Percentiles rank a stretch among this genome's conserved stretches.
phyloP scores from a whole-genome alignment of 2,329 filamentous ascomycete species.

The Huntiella abstrusa region DNA sequence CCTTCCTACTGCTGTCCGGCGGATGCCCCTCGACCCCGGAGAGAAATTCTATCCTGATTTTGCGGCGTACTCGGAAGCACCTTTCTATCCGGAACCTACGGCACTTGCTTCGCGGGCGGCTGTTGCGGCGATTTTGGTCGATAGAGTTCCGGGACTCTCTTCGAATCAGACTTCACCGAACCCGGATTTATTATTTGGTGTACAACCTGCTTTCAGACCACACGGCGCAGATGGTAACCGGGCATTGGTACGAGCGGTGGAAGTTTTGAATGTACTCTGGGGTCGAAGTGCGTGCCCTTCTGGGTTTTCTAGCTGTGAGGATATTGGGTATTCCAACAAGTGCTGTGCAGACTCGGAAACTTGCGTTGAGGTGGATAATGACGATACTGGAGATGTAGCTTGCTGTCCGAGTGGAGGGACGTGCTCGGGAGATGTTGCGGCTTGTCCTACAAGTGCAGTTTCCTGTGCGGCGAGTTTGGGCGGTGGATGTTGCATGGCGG shows the following conservation, averaged over 20 bases:
- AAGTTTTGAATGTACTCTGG: constrained; percentile 29
- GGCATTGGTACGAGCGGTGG: constrained; percentile 24
- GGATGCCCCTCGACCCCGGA: constrained; percentile 50
- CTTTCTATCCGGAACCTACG: neutral
- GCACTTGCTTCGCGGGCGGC: constrained; percentile 17
- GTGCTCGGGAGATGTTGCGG: constrained; percentile 42
- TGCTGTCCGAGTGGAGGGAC: constrained; percentile 50
- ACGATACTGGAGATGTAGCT: constrained; percentile 47
- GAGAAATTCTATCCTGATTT: constrained; percentile 60
- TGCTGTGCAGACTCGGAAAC: constrained; percentile 50
- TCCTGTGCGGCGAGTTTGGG: constrained; percentile 46
- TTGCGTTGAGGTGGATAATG: constrained; percentile 46
- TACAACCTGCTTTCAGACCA: constrained; percentile 4
- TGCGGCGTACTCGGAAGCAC: constrained; percentile 26
- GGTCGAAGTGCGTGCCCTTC: constrained; percentile 48
- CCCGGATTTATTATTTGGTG: neutral
- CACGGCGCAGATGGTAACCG: constrained; percentile 10
- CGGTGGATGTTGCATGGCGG: constrained; percentile 58
- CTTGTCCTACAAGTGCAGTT: constrained; percentile 42
- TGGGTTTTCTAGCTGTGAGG: constrained; percentile 44
- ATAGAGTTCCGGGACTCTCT: constrained; percentile 20
- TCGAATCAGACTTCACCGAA: constrained; percentile 24
- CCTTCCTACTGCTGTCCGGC: constrained; percentile 44
- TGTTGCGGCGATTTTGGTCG: constrained; percentile 17
- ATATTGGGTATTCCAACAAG: constrained; percentile 47